Evolutionary conservation across 352 stramenopile species (phyloP).

Genomic region (Saprolegnia parasitica): DNA sequence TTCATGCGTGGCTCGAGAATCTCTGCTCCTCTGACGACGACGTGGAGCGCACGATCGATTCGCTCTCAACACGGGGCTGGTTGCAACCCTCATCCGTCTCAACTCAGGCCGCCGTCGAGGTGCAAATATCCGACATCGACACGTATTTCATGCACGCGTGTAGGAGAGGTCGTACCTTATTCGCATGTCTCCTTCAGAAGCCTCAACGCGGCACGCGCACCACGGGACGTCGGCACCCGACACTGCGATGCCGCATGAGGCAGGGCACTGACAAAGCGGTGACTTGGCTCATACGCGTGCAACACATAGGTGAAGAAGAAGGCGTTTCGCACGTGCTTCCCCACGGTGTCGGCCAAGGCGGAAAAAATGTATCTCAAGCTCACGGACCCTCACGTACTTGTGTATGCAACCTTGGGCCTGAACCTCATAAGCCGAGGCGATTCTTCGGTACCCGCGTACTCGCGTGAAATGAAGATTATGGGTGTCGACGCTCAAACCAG

Average conservation of each 20-base stretch:
- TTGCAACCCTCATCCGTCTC: not conserved
- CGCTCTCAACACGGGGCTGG: slow-evolving; percentile 29
- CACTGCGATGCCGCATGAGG: no score
- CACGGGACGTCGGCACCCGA: not conserved
- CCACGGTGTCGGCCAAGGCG: slow-evolving; percentile 63
- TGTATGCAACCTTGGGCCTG: slow-evolving; percentile 75
- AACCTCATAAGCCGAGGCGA: slow-evolving; percentile 84
- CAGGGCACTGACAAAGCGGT: not conserved
- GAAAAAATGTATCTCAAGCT: slow-evolving; percentile 73
- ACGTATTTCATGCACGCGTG: slow-evolving; percentile 33
- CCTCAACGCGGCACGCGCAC: not conserved
- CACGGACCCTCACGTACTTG: slow-evolving; percentile 60
- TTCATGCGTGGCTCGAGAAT: slow-evolving; percentile 66
- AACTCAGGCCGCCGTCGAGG: not conserved
- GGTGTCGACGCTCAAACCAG: slow-evolving; percentile 64
- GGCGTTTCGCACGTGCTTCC: slow-evolving; percentile 78
- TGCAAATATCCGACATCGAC: not conserved
- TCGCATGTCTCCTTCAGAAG: not conserved
- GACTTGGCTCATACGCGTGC: not conserved
- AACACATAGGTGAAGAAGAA: slow-evolving; percentile 36
- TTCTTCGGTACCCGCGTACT: slow-evolving; percentile 75
- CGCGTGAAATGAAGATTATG: slow-evolving; percentile 71
- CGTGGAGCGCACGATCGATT: slow-evolving; percentile 50
- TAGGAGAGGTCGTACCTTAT: slow-evolving; percentile 33
- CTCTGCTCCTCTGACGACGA: slow-evolving; percentile 36